Evolutionary conservation across 768 basidiomycete genomes (phyloP), one percentile per base, ranked within the genome.

Genomic region (Suillus tomentosus): DNA sequence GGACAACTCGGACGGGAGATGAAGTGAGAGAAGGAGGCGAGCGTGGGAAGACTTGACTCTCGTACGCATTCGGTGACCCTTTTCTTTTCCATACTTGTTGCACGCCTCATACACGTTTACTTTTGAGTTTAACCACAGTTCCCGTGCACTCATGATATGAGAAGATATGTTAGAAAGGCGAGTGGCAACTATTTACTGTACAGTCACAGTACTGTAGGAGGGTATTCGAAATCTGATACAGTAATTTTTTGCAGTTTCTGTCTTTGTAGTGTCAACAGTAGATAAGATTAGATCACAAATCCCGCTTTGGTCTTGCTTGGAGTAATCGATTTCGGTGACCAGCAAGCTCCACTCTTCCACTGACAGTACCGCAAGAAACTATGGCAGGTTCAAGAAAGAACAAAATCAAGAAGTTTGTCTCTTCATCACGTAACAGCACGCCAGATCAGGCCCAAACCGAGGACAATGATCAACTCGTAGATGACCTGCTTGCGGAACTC

Each of bases 401-500:
- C 68, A 88, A 86, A 74, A 65, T 79, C 55, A 86, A 85, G 77
- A 85, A 87, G 72, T 64, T 69, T 27, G 31, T 78, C 54, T 71
- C 80, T 17, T 61, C 67, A 15, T 50, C 71, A 31, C 53, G 61
- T 15, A 17, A 66, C 3, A 45, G 71, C n/a, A 70, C 72, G 53
- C 67, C 75, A 27, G 69, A 74, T 9, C 72, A 73, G 17, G 64
- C 74, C 1, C 73, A 79, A 37, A 69, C 77, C 1, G 65, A 67
- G 22, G 81, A 83, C 50, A 84, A 89, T 62, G 84, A 86, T 53
- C 82, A 83, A 11, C 80, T 94, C 55, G 80, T 94, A 79, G 84
- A 92, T 67, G 88, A 92, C 69, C 84, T 96, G 1, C 75, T 95
- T 55, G 83, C 87, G 8, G 89, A 92, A 73, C 85, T 96, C 34